Conservation (phyloP, 2,329 filamentous ascomycete species). For the Fusarium liriodendri region DNA sequence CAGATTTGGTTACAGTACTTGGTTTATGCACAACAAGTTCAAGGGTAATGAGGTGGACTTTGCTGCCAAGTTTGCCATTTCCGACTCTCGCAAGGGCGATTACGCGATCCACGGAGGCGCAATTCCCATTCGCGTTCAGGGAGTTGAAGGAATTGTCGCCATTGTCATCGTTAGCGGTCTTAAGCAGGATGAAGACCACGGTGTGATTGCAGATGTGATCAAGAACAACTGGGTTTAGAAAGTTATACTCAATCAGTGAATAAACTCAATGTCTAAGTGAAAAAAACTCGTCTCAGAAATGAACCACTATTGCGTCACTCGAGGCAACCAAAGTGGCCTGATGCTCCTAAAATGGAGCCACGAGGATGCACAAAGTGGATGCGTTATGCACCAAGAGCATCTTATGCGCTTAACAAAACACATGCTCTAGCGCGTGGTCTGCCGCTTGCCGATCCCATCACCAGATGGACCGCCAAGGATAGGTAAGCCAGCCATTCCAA, state of each 20-base stretch:
- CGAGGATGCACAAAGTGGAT: neutral
- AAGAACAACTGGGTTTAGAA: constrained; percentile 58
- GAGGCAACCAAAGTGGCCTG: neutral
- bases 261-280: neutral
- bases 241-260: neutral
- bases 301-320: constrained; percentile 3
- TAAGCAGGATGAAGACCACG: constrained; percentile 82
- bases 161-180: constrained; percentile 82
- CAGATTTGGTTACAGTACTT: constrained; percentile 76
- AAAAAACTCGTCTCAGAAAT: neutral
- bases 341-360: constrained; percentile 2
- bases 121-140: constrained; percentile 76
- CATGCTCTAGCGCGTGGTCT: constrained; percentile 6
- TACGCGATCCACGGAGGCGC: constrained; percentile 86
- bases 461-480: constrained; percentile 28
- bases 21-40: constrained; percentile 78
- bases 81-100: constrained; percentile 63
- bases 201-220: constrained; percentile 77
- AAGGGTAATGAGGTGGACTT: constrained; percentile 73
- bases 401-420: constrained; percentile 36
- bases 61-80: constrained; percentile 72
- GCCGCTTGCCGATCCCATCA: constrained; percentile 10
- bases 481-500: constrained; percentile 18
- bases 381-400: constrained; percentile 32
- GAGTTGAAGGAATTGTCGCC: constrained; percentile 80